Evolutionary conservation across 345 rosid genomes (phyloP).

Genomic region (Eutrema yunnanense): DNA sequence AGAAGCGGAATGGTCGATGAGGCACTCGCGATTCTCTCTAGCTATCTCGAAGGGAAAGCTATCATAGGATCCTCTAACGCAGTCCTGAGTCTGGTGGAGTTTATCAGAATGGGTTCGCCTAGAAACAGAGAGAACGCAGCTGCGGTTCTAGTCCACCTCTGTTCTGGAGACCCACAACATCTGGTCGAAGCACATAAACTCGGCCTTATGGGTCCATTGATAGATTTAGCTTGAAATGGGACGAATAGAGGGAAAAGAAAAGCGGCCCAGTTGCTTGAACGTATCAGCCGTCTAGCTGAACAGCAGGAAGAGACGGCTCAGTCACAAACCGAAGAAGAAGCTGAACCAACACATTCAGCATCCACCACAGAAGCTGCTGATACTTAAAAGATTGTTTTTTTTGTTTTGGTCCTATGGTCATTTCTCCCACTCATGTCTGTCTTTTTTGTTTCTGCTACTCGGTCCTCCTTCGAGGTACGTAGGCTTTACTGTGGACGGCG

Average conservation of each 20-base stretch:
- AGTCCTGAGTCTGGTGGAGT: conserved; percentile 63
- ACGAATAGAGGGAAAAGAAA: conserved; percentile 93
- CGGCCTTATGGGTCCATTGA: conserved; percentile 67
- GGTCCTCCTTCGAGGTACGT: conserved; percentile 1
- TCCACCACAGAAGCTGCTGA: conserved; percentile 34
- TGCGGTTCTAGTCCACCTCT: conserved; percentile 82
- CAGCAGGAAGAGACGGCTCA: conserved; percentile 56
- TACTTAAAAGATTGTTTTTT: conserved; percentile 28
- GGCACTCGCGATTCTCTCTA: conserved; percentile 69
- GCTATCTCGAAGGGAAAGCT: conserved; percentile 70
- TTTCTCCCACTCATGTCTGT: conserved; percentile 5
- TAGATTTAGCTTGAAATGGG: conserved; percentile 79
- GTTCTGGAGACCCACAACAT: conserved; percentile 67
- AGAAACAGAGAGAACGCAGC: conserved; percentile 79
- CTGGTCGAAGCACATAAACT: conserved; percentile 72
- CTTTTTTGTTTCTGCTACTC: conserved; percentile 2
- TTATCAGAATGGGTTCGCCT: conserved; percentile 64
- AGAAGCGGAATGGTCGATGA: conserved; percentile 81
- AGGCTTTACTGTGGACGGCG: conserved; percentile 10
- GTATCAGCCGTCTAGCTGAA: conserved; percentile 63
- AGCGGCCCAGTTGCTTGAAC: conserved; percentile 85
- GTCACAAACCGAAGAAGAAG: conserved; percentile 26
- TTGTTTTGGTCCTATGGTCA: background rate
- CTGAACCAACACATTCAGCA: conserved; percentile 39
- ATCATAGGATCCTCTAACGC: conserved; percentile 69